Base-by-base conservation (phyloP, 192 early-diverging fungal species). In the Anaeromyces robustus region DNA sequence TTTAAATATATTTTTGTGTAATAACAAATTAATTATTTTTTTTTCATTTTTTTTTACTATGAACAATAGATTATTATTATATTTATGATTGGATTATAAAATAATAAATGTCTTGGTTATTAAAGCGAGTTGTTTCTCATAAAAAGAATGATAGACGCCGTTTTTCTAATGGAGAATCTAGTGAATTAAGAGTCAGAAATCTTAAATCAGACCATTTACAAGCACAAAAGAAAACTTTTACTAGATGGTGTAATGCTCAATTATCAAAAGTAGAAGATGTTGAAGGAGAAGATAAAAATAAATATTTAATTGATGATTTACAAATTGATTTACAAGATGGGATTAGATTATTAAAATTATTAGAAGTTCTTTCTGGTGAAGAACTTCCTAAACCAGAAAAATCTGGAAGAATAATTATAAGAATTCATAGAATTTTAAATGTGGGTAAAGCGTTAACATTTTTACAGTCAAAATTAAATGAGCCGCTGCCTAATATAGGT, bases 391-490 rank as follows among this genome's bases (percentile, higher is more conserved):
- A 77, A n/a, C 29, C 29, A 11, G 79, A 78, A 39, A 30, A 29
- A 30, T 81, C 41, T 26, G 79, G 34, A 6, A 29, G 29, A 29
- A 80, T 77, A 13, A 29, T 84, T 13, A 81, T 84, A 77, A 78
- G 84, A 30, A 84, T 84, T 26, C 82, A 84, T 78, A 84, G 80
- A 31, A 81, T 84, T 19, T 80, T 84, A 17, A 84, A 84, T 41
- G 84, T 84, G 16, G 84, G 84, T 59, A 84, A 84, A 78, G 79
- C 79, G n/a, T 43, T 84, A 17, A 84, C 80, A 59, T 84, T 82
- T 29, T 43, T 84, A n/a, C 82, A 84, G 30, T 79, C 32, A n/a
- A 79, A 37, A 37, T 28, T 32, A 18, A 79, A 79, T 79, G 78
- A 41, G 28, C 78, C 52, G 7, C 19, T 68, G 19, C 52, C 52